Base-by-base conservation (phyloP, 257 asterid species). In the Perilla frutescens region DNA sequence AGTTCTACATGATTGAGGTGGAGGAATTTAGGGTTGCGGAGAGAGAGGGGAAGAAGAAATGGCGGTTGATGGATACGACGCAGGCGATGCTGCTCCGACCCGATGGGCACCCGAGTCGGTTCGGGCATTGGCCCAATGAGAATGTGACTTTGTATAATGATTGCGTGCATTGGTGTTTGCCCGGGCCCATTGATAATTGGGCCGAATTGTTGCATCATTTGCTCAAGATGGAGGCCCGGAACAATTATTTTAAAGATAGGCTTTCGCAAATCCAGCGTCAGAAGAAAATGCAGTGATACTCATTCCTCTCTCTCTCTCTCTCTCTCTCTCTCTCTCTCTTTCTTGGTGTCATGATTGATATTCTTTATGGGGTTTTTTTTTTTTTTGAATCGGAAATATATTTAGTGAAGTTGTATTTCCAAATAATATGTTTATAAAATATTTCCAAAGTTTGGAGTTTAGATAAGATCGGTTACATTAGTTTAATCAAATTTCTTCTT, bases 141-240 rank as follows among this genome's bases (percentile, higher is more conserved):
- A 87, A 81, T 34, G 87, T 85, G 59, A 77, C 85, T 1, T 1
- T 83, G 57, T 71, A 72, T 3, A 84, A 81, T 58, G 88, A 84
- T 6, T 84, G 88, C 12, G 82, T 84, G 62, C 88, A 84, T 68
- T 84, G 88, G 88, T 84, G 88, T 13, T 73, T 84, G 68, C 89
- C 91, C 0, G 95, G 95, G 39, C 92, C 92, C n/a, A 85, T 88
- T 68, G 95, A 88, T 84, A 13, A 81, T 32, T 88, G 92, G 95
- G 90, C 89, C 50, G 89, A 84, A 64, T 72, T 84, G 71, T 51
- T 88, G 82, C 76, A 73, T 43, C 89, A 88, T 63, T 76, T 81
- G 84, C 44, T 86, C 14, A 88, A 88, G 73, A 57, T 80, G 76
- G 92, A 88, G 68, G 85, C 82, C 15, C 66, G 82, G 29, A 77